Evolutionary conservation across 805 yeast species (phyloP), one percentile per base, ranked within the genome.

Genomic region (Wickerhamiella slavikovae): DNA sequence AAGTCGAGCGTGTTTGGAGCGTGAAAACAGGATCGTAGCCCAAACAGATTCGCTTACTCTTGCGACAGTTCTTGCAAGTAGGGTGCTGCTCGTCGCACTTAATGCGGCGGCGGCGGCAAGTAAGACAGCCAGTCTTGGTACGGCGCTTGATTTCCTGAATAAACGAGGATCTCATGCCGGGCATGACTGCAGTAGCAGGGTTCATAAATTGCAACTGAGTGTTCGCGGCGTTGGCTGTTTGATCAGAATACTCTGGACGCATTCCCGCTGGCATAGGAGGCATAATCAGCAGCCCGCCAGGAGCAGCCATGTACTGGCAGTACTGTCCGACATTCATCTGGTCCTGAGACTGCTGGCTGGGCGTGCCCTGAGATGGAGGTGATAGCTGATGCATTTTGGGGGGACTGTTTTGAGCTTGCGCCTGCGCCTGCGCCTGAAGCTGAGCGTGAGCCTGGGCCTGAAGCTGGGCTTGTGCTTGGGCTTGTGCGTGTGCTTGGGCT

Each of bases 1-100:
- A 17, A 6, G 27, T 24, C 8, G 30, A 20, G 17, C 35, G 24
- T 27, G 35, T 37, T 18, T 38, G 43, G 2, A 32, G 33, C n/a
- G 31, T 27, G 17, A 51, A 50, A 6, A 51, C 36, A 2, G 60
- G 45, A 31, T 66, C 76, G 44, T 74, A 73, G 4, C 80, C 82
- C n/a, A 67, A 50, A 40, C 83, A 74, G 8, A 62, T 60, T 34
- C 72, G 70, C 43, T 66, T 66, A 15, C 68, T 58, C 33, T 72
- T 61, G 39, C 67, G 71, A 45, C 83, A 74, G 42, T 74, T 73
- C 40, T 55, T 57, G 45, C 83, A 74, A 33, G 61, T 57, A 1
- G 82, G 80, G 41, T 68, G 72, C 28, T 71, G 49, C 52, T 74
- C 83, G 48, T 74, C 83, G 49, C 83, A 74, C 51, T 73, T 73